Evolutionary conservation across 805 yeast genomes (phyloP), one percentile per base, ranked within the genome.

Genomic region (Clavispora asparagi): DNA sequence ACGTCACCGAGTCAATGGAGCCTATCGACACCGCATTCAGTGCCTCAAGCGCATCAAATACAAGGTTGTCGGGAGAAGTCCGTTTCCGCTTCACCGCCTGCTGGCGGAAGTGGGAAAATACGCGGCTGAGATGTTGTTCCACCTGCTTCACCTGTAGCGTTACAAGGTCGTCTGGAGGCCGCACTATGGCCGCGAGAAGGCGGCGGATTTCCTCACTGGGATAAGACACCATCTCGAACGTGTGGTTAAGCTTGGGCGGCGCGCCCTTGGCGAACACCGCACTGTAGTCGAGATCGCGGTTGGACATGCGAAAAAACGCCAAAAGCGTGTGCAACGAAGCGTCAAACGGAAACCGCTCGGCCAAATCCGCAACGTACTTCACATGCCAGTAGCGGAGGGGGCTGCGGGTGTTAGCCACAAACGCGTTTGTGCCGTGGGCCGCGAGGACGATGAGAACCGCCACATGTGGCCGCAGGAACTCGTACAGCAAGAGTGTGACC

Each of bases 1-100:
- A 41, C 7, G 49, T 41, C 11, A 60, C 42, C 0, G 68, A 61
- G 29, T 52, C 49, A 7, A 63, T 45, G 7, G 54, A 30, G 25
- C 35, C 42, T 16, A 52, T 50, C 10, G 45, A 40, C 10, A 52
- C 46, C 14, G 42, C n/a, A 31, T 30, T 25, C 27, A 10, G 26
- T 16, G 43, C 6, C 8, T 26, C 31, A 39, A 39, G 31, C 19
- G 29, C 23, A 8, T 39, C 41, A 10, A 25, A 39, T 13, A 27
- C 23, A 16, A 26, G 31, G 14, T 4, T 23, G 11, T n/a, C 32
- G 9, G 37, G 4, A 4, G 37, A 8, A 8, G 13, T 11, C 25
- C 37, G 37, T 11, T 11, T 16, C 9, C 25, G 11, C 25, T 33
- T 33, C 4, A n/a, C 25, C 25, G 37, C 16, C 38, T 30, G 25